A percentile compares a stretch with the other conserved stretches of the same genome.
phyloP scores from a whole-genome alignment of 495 filamentous ascomycete species.

The Penicillium pancosmium region DNA sequence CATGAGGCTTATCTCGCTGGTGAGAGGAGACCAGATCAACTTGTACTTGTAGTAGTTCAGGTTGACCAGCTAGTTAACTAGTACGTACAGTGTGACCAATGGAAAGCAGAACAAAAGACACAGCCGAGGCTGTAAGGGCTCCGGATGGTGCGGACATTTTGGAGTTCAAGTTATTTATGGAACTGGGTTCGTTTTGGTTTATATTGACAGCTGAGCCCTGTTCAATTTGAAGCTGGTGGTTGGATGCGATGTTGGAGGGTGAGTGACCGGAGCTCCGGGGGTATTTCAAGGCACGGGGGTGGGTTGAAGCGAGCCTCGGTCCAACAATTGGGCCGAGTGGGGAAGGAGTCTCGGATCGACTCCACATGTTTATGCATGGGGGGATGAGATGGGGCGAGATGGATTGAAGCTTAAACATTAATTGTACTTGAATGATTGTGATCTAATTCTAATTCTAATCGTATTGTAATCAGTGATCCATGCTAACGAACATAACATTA shows the following conservation, averaged over 20 bases:
- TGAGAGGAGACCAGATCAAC: not conserved
- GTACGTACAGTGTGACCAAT: constrained; percentile 32
- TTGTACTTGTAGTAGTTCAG: no score
- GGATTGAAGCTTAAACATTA: not conserved
- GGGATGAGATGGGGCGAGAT: not conserved
- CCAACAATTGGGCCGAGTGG: constrained; percentile 8
- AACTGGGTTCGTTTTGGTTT: not conserved
- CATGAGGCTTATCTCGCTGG: not conserved
- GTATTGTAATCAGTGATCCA: no score
- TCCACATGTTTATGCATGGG: constrained; percentile 1
- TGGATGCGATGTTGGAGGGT: no score
- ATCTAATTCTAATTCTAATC: not conserved
- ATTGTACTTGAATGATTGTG: not conserved
- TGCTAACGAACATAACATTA: no score
- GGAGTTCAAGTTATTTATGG: not conserved
- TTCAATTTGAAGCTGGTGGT: no score
- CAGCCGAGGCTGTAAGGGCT: constrained; percentile 28
- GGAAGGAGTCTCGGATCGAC: not conserved
- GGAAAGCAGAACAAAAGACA: constrained; percentile 24
- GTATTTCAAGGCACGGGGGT: no score
- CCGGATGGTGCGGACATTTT: constrained; percentile 12
- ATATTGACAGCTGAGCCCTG: no score
- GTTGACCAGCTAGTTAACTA: no score
- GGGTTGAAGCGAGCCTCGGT: constrained; percentile 14
- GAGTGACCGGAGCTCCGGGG: not conserved